Base-by-base conservation (phyloP, 805 yeast genomes). In the Nematodospora valgi region DNA sequence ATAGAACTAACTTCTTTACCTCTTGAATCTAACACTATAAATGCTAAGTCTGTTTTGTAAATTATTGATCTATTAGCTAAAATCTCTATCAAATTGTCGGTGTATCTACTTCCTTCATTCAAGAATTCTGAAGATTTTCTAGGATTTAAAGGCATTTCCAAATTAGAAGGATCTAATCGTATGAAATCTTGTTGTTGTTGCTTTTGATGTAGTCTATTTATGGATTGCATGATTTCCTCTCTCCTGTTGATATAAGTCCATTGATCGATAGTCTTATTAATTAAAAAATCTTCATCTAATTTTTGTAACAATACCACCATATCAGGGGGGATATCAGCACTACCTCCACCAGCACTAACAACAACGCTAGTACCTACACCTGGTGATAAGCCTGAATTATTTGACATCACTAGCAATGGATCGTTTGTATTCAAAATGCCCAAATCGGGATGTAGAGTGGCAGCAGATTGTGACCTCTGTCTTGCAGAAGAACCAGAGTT, bases 1-100 rank as follows among this genome's bases (percentile, higher is more conserved):
- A 91, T 82, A 0, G 83, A 63, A 23, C 69, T 69, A 1, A 74
- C 66, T 50, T 89, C 97, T 53, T 86, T 89, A 5, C 96, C 97
- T 46, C 76, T 83, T 3, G 72, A 53, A 52, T 88, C 96, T 10
- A 93, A 64, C 2, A 79, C 74, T 29, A 80, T 59, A 26, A 91
- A 69, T 0, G 97, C 96, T 7, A 70, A 65, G 37, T 85, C 88
- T 1, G 56, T 24, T 35, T 76, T 77, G 43, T 80, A 80, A 4
- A 76, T 61, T 12, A 72, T 66, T 4, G 86, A 94, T 23, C 98
- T 65, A 37, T 78, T 81, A 28, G 89, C 67, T 39, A 93, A 62
- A 11, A 87, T 80, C 6, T 80, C 70, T 2, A 91, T 81, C 40
- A 93, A 62, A 37, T 82, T 84, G 22, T 42, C 28, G 5, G 37